Percentiles rank a stretch among this genome's conserved stretches.
Conservation (phyloP, 768 basidiomycete species). For the Tulasnella sp. region DNA sequence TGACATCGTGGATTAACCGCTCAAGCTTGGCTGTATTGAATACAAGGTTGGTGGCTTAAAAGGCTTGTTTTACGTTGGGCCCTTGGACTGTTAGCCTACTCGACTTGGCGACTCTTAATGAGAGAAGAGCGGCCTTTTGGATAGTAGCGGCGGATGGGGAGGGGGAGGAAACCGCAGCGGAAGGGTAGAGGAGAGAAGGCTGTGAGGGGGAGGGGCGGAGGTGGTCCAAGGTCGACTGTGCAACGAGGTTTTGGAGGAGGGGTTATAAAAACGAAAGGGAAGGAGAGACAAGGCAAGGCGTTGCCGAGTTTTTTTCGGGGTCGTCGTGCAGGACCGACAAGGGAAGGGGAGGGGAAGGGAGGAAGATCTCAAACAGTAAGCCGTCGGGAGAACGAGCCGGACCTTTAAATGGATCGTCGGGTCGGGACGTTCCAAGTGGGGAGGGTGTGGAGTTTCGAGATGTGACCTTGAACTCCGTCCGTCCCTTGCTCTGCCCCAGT, state of each 20-base stretch:
- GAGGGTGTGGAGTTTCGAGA: background rate
- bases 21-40: background rate
- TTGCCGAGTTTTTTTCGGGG: background rate
- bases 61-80: background rate
- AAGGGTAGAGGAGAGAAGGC: background rate
- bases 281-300: background rate
- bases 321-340: constrained; percentile 1
- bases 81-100: background rate
- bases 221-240: background rate
- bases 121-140: background rate
- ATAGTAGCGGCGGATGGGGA: background rate
- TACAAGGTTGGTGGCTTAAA: background rate
- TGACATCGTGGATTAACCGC: background rate
- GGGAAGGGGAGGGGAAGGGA: background rate
- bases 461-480: background rate
- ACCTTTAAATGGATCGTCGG: constrained; percentile 10
- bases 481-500: background rate
- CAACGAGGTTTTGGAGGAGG: background rate
- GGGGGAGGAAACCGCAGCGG: background rate
- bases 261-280: background rate
- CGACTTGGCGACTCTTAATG: background rate
- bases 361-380: background rate
- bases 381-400: background rate
- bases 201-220: background rate
- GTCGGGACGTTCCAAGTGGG: background rate